Evolutionary conservation across 73 alveolate genomes (phyloP), one percentile per base, ranked within the genome.

Genomic region (Paramecium octaurelia): DNA sequence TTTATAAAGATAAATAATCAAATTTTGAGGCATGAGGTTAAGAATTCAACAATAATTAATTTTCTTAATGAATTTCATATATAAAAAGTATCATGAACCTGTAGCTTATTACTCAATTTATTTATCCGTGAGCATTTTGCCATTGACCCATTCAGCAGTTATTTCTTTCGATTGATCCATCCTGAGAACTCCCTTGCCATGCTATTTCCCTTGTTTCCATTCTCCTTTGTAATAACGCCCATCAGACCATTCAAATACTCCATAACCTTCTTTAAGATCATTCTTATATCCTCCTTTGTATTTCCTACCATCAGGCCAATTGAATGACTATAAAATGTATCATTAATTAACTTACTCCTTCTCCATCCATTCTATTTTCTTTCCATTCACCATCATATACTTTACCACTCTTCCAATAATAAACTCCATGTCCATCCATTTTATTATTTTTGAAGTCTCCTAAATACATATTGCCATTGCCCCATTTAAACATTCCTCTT

Each of bases 271-370:
- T n/a, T 90, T 93, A 27, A 18, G 54, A 92, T 92, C 96, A 54
- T 92, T 57, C 29, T 54, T 43, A 44, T 87, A 91, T 4, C 60
- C 95, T 12, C 95, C 95, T 54, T 80, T 87, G 23, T 91, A 91
- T 43, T 36, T 91, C 14, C 93, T 71, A 85, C 95, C 95, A 91
- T 91, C 95, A 4, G 85, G 92, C 94, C 94, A 91, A 46, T 57
- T 85, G 75, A 91, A 91, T n/a, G 92, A 35, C 83, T 59, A 50
- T 29, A 8, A 42, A 4, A 35, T 14, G 9, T 73, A 16, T 16
- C 10, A 9, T 36, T 16, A 54, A 54, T 54, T 54, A 23, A 54
- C n/a, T 73, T 73, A 88, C 92, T 3, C 93, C 93, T 88, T 88
- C 80, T 69, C 95, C 95, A 31, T 91, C 86, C 93, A 84, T 91